These are phyloP conservation scores for Hyphopichia burtonii DNA, from an alignment of 1,139 yeast genomes.

Conservation along the genomic window DNA sequence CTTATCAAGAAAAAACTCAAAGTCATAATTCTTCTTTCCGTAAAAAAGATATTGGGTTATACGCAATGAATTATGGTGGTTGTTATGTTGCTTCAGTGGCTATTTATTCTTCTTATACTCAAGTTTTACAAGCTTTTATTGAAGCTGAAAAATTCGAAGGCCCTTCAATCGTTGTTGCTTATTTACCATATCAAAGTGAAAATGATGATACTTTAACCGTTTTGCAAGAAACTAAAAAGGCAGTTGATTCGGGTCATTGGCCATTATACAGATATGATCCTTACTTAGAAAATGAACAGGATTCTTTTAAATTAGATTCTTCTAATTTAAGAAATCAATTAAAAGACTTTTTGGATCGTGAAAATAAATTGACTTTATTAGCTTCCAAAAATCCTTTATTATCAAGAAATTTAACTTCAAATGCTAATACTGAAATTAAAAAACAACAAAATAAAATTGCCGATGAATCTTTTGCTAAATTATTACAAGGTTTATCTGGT, in stretches of 20 bases:
- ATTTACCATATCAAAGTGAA: constrained; percentile 74
- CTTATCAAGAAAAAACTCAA: constrained; percentile 48
- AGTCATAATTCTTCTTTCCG: constrained; percentile 42
- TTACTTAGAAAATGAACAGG: constrained; percentile 40
- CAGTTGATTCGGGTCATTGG: constrained; percentile 94
- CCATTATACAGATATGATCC: constrained; percentile 91
- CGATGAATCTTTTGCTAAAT: constrained; percentile 70
- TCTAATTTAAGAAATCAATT: constrained; percentile 76
- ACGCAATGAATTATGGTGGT: constrained; percentile 91
- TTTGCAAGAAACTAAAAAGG: constrained; percentile 81
- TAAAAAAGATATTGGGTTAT: constrained; percentile 91
- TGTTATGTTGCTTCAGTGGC: constrained; percentile 95
- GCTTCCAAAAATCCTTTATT: constrained; percentile 71
- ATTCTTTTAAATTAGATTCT: constrained; percentile 77
- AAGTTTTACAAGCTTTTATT: constrained; percentile 80
- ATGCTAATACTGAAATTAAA: constrained; percentile 59
- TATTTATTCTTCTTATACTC: constrained; percentile 89
- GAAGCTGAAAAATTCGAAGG: constrained; percentile 90
- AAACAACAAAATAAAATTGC: constrained; percentile 66
- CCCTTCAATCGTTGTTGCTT: constrained; percentile 88
- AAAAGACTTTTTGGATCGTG: constrained; percentile 80
- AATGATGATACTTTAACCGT: constrained; percentile 69
- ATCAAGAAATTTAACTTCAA: constrained; percentile 67
- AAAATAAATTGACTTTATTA: constrained; percentile 78
- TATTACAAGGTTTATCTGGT: constrained; percentile 85